phyloP scores from a whole-genome alignment of 139 green algal genomes.

The Diplosphaera chodatii region DNA sequence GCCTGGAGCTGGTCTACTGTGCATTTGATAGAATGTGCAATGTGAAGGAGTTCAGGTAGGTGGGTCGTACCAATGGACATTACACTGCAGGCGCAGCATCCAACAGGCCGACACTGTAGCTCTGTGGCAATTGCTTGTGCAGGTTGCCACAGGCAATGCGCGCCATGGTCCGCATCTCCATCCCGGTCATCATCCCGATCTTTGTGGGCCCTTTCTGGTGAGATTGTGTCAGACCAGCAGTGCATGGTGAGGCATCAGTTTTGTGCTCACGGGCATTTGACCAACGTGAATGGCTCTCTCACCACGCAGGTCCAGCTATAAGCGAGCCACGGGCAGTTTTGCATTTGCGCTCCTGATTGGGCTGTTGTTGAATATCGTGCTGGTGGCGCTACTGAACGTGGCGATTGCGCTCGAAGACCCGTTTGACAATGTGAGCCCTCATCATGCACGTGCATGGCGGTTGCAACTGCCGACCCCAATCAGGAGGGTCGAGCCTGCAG shows the following conservation, averaged over 20 bases:
- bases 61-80: no score
- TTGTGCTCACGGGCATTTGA: no score
- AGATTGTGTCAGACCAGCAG: no score
- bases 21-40: constrained; percentile 37
- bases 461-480: no score
- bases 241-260: no score
- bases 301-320: background rate
- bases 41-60: constrained; percentile 47
- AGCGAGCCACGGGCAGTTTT: constrained; percentile 20
- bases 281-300: no score
- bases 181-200: constrained; percentile 42
- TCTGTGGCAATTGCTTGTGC: background rate
- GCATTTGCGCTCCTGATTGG: constrained; percentile 38
- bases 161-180: constrained; percentile 28
- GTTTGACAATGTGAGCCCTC: constrained; percentile 40
- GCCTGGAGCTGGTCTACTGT: constrained; percentile 16
- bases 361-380: constrained; percentile 28
- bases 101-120: no score
- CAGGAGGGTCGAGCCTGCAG: no score
- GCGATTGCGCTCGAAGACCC: constrained; percentile 46
- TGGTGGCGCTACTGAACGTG: constrained; percentile 41
- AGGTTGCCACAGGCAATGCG: constrained; percentile 21
- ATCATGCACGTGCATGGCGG: no score
- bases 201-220: constrained; percentile 54
- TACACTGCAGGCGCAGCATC: no score